A percentile compares a stretch with the other conserved stretches of the same genome.
Evolutionary conservation across 768 basidiomycete species (phyloP).

Genomic region (Leucosporidium scottii): DNA sequence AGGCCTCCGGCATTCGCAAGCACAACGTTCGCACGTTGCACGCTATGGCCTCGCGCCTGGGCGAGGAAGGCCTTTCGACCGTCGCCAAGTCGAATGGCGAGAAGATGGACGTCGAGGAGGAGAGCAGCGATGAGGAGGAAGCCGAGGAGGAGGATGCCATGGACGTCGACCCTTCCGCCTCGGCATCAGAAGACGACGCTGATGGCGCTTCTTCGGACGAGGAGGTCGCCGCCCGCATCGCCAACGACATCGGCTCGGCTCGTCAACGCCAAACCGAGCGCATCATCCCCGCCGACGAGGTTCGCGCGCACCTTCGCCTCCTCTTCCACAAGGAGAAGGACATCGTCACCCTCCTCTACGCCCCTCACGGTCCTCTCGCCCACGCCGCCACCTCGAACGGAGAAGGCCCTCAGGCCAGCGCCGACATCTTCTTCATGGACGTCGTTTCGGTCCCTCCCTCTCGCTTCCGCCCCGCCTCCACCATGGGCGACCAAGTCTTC

Average conservation of each 20-base stretch:
- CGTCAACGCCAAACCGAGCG: constrained; percentile 70
- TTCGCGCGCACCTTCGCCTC: constrained; percentile 81
- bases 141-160: constrained; percentile 20
- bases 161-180: constrained; percentile 35
- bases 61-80: neutral
- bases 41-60: neutral
- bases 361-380: constrained; percentile 69
- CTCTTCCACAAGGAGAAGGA: constrained; percentile 74
- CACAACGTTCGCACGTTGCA: constrained; percentile 59
- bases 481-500: constrained; percentile 84
- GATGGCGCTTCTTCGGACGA: constrained; percentile 43
- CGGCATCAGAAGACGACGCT: neutral
- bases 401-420: constrained; percentile 48
- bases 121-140: constrained; percentile 39
- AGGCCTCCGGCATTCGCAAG: constrained; percentile 54
- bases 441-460: constrained; percentile 86
- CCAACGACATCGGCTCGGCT: constrained; percentile 60
- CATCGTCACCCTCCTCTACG: constrained; percentile 83
- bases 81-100: constrained; percentile 4
- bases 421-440: constrained; percentile 97
- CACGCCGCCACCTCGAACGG: neutral
- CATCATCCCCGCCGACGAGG: constrained; percentile 82
- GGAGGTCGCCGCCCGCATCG: constrained; percentile 46
- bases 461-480: constrained; percentile 87
- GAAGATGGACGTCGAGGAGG: constrained; percentile 14